Conservation (phyloP, 129 eudicot genomes). For the Heracleum sosnowskyi region DNA sequence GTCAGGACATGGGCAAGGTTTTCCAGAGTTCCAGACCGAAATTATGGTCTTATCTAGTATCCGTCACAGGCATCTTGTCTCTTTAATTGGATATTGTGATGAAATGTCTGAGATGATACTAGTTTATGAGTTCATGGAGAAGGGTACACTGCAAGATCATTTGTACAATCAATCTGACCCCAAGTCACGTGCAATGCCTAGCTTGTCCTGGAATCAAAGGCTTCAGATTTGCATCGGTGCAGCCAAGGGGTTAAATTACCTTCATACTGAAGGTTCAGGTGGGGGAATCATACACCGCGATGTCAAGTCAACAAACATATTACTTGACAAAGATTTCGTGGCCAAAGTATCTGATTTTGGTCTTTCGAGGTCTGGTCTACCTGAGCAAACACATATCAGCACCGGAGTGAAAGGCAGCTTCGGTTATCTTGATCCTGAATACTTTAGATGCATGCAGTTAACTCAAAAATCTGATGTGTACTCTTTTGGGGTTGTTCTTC, state of each 20-base stretch:
- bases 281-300: slow-evolving; percentile 62
- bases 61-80: slow-evolving; percentile 48
- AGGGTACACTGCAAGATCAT: slow-evolving; percentile 62
- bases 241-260: slow-evolving; percentile 51
- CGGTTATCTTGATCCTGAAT: slow-evolving; percentile 68
- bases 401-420: slow-evolving; percentile 52
- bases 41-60: slow-evolving; percentile 43
- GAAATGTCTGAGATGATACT: slow-evolving; percentile 58
- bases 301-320: slow-evolving; percentile 64
- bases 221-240: slow-evolving; percentile 59
- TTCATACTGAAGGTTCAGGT: slow-evolving; percentile 36
- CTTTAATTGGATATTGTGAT: slow-evolving; percentile 63
- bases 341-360: slow-evolving; percentile 75
- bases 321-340: slow-evolving; percentile 37
- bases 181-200: neutral
- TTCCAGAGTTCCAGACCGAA: slow-evolving; percentile 51
- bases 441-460: slow-evolving; percentile 33
- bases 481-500: slow-evolving; percentile 58
- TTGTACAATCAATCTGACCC: slow-evolving; percentile 16
- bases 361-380: slow-evolving; percentile 27
- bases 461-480: slow-evolving; percentile 63
- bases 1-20: slow-evolving; percentile 44
- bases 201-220: slow-evolving; percentile 47
- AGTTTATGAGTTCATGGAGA: slow-evolving; percentile 63
- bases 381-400: slow-evolving; percentile 28